Evolutionary conservation across 768 basidiomycete species (phyloP), one percentile per base, ranked within the genome.

Genomic region (Exsudoporus frostii): DNA sequence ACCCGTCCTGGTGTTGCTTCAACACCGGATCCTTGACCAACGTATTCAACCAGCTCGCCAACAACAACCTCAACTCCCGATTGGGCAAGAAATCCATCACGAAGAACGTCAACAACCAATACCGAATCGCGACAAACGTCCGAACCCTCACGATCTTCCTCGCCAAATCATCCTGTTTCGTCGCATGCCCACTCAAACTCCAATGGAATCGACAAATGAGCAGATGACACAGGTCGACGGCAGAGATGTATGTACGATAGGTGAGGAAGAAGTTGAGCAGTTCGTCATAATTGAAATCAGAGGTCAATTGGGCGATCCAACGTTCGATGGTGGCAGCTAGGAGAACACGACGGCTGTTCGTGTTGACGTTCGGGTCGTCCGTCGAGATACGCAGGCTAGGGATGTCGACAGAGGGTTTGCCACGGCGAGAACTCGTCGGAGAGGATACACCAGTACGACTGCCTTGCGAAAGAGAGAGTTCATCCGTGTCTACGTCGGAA

Each of bases 101-200:
- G 68, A 95, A 96, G 69, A 95, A 95, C 7, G 91, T 92, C 63
- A 92, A 73, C 41, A 96, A 68, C 93, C 94, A 97, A 64, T 92
- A 92, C 39, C 91, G 81, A 50, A 95, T 83, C 6, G 92, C 91
- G 30, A 92, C 88, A 65, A 92, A 94, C 11, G 93, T 95, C 64
- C 94, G 77, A 9, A 93, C 90, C 39, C 91, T 81, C 24, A 93
- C 91, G 49, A 94, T 85, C 47, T 85, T 79, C 50, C 85, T 78
- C 32, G 85, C 80, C 49, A 79, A 79, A 56, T 90, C 87, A 62
- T 92, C 92, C 44, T 82, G 79, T 27, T 50, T 58, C 30, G 44
- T 62, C 46, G 50, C 48, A 54, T 62, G 63, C 3, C 65, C 62
- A 24, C 70, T 71, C 42, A 93, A 71, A 2, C 92, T 85, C 94